A percentile compares a stretch with the other conserved stretches of the same genome.
phyloP scores from a whole-genome alignment of 176 grass and related monocot genomes.

The Tuctoria greenei region DNA sequence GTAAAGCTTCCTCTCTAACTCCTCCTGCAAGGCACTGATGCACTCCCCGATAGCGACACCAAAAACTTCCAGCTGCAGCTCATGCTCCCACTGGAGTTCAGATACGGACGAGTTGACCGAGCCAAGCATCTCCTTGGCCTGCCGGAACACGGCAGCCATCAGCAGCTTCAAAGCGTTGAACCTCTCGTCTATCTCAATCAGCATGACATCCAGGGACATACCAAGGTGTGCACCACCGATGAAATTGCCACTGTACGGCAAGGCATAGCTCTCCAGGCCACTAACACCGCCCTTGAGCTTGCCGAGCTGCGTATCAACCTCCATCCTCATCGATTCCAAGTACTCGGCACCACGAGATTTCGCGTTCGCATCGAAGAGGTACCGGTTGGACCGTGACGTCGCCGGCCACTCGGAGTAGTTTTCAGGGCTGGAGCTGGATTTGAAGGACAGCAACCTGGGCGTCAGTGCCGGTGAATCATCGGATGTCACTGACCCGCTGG shows the following conservation, averaged over 20 bases:
- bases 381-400: neutral
- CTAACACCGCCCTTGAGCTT: constrained; percentile 62
- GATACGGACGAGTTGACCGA: constrained; percentile 39
- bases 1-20: constrained; percentile 72
- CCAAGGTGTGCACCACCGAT: constrained; percentile 24
- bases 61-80: constrained; percentile 68
- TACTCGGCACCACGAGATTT: constrained; percentile 32
- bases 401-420: constrained; percentile 32
- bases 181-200: constrained; percentile 69
- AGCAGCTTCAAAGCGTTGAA: constrained; percentile 64
- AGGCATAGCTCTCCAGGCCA: constrained; percentile 41
- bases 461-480: constrained; percentile 40
- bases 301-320: constrained; percentile 58
- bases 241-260: constrained; percentile 21
- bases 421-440: constrained; percentile 35
- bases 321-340: constrained; percentile 46
- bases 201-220: constrained; percentile 50
- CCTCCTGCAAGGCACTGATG: constrained; percentile 60
- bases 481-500: constrained; percentile 43
- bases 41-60: constrained; percentile 55
- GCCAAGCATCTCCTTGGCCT: constrained; percentile 55
- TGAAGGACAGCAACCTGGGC: constrained; percentile 43
- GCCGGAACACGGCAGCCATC: constrained; percentile 60
- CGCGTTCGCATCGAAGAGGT: constrained; percentile 16
- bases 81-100: constrained; percentile 71